Evolutionary conservation across 31 red algal genomes (phyloP).

Genomic region (Pterothamnion heteromorphum): DNA sequence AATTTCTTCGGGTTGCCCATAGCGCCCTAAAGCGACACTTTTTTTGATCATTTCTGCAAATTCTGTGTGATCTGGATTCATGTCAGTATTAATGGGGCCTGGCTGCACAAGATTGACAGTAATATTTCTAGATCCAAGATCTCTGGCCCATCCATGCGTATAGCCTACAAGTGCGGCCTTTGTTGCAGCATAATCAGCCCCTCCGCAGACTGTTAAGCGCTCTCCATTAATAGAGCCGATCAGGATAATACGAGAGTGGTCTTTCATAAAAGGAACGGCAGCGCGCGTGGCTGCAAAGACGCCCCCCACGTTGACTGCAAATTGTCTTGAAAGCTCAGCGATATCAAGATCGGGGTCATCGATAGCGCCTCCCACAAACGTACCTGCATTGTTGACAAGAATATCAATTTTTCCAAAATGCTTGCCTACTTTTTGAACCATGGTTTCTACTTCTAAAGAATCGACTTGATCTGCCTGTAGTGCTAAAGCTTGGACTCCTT

Average conservation of each 20-base stretch:
- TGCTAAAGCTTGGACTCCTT: slow-evolving; percentile 78
- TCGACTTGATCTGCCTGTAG: slow-evolving; percentile 70
- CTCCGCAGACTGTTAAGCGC: slow-evolving; percentile 91
- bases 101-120: slow-evolving; percentile 92
- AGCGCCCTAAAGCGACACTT: slow-evolving; percentile 78
- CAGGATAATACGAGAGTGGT: slow-evolving; percentile 83
- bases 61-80: slow-evolving; percentile 68
- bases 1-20: slow-evolving; percentile 85
- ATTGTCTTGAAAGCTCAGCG: slow-evolving; percentile 79
- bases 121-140: slow-evolving; percentile 85
- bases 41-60: slow-evolving; percentile 67
- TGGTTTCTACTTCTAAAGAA: slow-evolving; percentile 56
- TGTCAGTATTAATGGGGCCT: slow-evolving; percentile 94
- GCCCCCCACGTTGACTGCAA: slow-evolving; percentile 71
- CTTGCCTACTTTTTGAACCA: slow-evolving; percentile 69
- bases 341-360: slow-evolving; percentile 53
- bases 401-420: slow-evolving; percentile 73
- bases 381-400: slow-evolving; percentile 97
- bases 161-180: slow-evolving; percentile 92
- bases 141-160: slow-evolving; percentile 78
- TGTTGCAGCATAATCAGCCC: slow-evolving; percentile 91
- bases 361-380: not conserved
- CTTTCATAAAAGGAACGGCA: slow-evolving; percentile 82
- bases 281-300: slow-evolving; percentile 91
- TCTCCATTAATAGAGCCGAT: slow-evolving; percentile 78